Conservation (phyloP, 257 asterid genomes). For the Fraxinus cuspidata region DNA sequence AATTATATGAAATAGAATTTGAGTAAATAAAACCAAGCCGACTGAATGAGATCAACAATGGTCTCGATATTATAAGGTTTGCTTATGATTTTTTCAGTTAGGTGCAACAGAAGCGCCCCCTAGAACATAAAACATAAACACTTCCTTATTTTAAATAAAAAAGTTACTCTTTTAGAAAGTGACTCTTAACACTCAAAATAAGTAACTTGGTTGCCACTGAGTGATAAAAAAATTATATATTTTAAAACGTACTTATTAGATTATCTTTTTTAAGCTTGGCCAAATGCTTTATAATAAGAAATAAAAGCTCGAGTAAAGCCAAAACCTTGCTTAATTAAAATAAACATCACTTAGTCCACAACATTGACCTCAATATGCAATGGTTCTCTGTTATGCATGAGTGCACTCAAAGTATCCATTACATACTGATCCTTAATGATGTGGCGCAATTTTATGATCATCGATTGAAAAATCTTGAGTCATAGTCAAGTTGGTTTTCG, state of each 20-base stretch:
- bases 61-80: not conserved
- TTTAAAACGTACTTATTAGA: no score
- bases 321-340: constrained; percentile 19
- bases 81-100: constrained; percentile 7
- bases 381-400: not conserved
- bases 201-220: not conserved
- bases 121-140: not conserved
- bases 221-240: no score
- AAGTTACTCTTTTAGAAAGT: not conserved
- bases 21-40: not conserved
- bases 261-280: not conserved
- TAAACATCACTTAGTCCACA: not conserved
- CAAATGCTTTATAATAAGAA: not conserved
- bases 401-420: not conserved
- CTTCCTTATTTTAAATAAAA: not conserved
- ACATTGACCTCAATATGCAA: not conserved
- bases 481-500: constrained; percentile 9
- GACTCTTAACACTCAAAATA: not conserved
- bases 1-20: not conserved
- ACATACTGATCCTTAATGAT: not conserved
- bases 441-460: not conserved
- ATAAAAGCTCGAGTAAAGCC: not conserved
- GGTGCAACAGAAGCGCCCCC: not conserved
- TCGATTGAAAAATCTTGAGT: not conserved
- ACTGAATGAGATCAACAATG: constrained; percentile 5